phyloP scores from a whole-genome alignment of 768 basidiomycete genomes.

The Pisolithus orientalis region DNA sequence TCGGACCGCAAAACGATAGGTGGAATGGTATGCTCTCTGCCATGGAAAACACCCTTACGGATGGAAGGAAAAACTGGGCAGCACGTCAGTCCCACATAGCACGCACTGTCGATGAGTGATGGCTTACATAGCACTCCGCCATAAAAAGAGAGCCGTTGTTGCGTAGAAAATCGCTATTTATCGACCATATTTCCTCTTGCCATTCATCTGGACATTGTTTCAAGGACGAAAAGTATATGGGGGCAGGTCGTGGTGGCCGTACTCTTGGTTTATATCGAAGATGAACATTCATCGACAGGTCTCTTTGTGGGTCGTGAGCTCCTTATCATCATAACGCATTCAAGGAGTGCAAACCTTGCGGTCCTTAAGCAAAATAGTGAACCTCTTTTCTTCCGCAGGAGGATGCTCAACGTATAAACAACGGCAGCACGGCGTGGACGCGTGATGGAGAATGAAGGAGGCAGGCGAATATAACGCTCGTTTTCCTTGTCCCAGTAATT shows the following conservation, averaged over 20 bases:
- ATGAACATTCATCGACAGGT: constrained; percentile 16
- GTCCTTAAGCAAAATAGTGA: constrained; percentile 21
- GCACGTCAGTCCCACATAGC: neutral
- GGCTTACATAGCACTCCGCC: constrained; percentile 27
- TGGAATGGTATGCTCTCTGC: constrained; percentile 60
- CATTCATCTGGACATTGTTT: constrained; percentile 27
- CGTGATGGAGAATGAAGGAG: constrained; percentile 24
- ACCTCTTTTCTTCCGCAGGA: constrained; percentile 14
- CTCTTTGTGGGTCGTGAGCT: constrained; percentile 9
- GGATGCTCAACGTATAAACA: constrained; percentile 18
- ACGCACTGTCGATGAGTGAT: neutral
- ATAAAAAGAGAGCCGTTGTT: constrained; percentile 6
- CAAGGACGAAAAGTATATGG: constrained; percentile 17
- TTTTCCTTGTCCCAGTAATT: constrained; percentile 17
- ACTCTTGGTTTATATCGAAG: constrained; percentile 23
- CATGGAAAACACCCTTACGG: constrained; percentile 50
- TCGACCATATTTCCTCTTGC: constrained; percentile 28
- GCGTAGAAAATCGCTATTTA: constrained; percentile 9
- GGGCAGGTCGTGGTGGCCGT: constrained; percentile 26
- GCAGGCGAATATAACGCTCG: constrained; percentile 19
- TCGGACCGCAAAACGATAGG: constrained; percentile 49
- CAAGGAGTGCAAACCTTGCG: constrained; percentile 2
- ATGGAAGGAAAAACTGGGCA: constrained; percentile 55
- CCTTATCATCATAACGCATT: neutral
- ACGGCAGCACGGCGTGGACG: constrained; percentile 21